A percentile compares a stretch with the other conserved stretches of the same genome.
phyloP scores from a whole-genome alignment of 1,139 yeast species.

The Nadsonia commutata region DNA sequence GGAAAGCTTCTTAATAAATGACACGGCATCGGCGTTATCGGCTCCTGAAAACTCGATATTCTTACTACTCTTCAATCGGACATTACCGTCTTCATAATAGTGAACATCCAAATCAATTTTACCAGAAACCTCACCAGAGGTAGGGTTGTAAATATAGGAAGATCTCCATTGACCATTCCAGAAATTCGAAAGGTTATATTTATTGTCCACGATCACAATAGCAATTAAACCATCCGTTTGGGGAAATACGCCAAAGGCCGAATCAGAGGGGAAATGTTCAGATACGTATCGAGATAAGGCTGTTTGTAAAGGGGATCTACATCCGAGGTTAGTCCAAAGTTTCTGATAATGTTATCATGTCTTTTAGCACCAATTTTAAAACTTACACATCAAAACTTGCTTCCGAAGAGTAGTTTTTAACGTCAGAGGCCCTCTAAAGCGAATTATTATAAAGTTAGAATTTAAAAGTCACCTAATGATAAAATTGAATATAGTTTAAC shows the following conservation, averaged over 20 bases:
- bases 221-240: conserved; percentile 34
- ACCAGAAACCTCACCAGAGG: conserved; percentile 33
- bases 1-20: conserved; percentile 38
- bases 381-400: background rate
- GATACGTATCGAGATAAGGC: conserved; percentile 26
- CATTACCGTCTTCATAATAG: conserved; percentile 93
- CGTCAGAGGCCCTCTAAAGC: background rate
- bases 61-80: conserved; percentile 49
- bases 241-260: conserved; percentile 36
- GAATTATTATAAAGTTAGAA: no score
- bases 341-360: no score
- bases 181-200: conserved; percentile 59
- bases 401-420: background rate
- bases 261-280: conserved; percentile 33
- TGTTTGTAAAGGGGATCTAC: background rate
- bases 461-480: background rate
- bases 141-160: conserved; percentile 30
- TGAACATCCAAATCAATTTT: conserved; percentile 59
- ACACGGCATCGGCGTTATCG: conserved; percentile 13
- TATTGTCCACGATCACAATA: conserved; percentile 54
- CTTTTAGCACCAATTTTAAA: no score
- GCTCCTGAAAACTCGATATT: conserved; percentile 21
- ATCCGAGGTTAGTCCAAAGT: background rate
- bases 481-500: background rate
- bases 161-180: conserved; percentile 89